Percentiles rank a stretch among this genome's conserved stretches.
These are phyloP conservation scores for Straminergon stramineum DNA, from an alignment of 225 moss, liverwort and hornwort genomes.

Conservation along the genomic window DNA sequence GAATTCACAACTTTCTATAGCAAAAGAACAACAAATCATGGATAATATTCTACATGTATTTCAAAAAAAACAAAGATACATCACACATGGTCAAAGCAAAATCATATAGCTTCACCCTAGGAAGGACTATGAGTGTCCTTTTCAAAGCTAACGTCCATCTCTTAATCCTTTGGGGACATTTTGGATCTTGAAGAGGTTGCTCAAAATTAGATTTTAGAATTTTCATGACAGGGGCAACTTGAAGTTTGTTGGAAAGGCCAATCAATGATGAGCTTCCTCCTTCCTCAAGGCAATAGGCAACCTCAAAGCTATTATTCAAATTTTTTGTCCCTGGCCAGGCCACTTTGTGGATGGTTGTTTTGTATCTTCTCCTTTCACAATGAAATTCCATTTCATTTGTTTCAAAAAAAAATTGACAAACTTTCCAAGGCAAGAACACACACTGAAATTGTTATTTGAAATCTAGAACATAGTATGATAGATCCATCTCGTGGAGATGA, in stretches of 20 bases:
- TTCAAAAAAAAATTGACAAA: no score
- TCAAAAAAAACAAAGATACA: neutral
- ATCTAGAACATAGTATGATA: neutral
- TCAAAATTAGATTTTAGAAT: neutral
- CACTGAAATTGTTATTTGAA: no score
- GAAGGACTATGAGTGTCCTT: neutral
- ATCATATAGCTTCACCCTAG: neutral
- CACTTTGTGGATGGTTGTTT: no score
- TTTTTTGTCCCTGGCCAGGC: no score
- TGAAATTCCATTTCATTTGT: no score
- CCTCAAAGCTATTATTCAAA: no score
- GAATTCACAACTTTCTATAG: neutral
- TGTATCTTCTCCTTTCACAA: no score
- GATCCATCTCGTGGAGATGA: neutral
- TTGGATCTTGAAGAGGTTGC: no score
- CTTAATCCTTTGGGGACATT: neutral
- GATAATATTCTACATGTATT: neutral
- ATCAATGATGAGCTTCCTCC: neutral
- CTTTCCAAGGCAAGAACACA: no score
- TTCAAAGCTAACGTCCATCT: neutral
- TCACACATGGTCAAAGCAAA: neutral
- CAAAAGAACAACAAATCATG: neutral
- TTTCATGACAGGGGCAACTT: no score
- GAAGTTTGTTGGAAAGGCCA: neutral
- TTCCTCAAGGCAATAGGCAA: no score